These are phyloP conservation scores for Isochrysis galbana DNA, from an alignment of 78 protist species.

Conservation along the genomic window DNA sequence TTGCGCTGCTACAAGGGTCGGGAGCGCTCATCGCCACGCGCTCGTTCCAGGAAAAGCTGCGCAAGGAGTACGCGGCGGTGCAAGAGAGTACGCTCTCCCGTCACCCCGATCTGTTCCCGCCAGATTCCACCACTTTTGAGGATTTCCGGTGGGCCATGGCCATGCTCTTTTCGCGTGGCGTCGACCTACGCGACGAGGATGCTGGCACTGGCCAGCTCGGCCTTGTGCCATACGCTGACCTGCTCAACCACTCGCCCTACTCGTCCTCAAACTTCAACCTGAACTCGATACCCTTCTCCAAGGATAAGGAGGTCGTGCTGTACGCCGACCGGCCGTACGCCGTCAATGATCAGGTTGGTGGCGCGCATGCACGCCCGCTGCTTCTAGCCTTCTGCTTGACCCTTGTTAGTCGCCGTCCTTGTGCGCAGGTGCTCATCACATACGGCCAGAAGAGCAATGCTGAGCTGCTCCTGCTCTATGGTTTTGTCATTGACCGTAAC, in stretches of 20 bases:
- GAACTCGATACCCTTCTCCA: not conserved
- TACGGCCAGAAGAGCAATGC: conserved; percentile 6
- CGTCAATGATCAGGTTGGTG: not conserved
- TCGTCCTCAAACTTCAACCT: not conserved
- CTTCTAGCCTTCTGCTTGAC: too few species aligned
- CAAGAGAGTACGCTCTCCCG: not conserved
- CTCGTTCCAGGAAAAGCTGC: not conserved
- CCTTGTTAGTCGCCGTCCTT: too few species aligned
- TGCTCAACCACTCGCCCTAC: conserved; percentile 32
- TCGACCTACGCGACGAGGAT: not conserved
- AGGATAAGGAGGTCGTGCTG: not conserved
- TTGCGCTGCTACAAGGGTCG: not conserved
- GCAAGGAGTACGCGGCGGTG: not conserved
- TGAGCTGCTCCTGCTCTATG: conserved; percentile 31
- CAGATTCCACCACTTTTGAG: not conserved
- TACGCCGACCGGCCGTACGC: conserved; percentile 3
- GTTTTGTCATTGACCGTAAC: conserved; percentile 18
- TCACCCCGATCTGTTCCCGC: not conserved
- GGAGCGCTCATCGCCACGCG: not conserved
- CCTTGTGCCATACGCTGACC: conserved; percentile 8
- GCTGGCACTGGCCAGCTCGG: not conserved
- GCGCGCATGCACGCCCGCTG: not conserved
- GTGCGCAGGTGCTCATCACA: not conserved
- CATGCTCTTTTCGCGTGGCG: conserved; percentile 9
- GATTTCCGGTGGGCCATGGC: not conserved